Evolutionary conservation across 2,329 filamentous ascomycete genomes (phyloP).

Genomic region (Trichoderma pleuroti): DNA sequence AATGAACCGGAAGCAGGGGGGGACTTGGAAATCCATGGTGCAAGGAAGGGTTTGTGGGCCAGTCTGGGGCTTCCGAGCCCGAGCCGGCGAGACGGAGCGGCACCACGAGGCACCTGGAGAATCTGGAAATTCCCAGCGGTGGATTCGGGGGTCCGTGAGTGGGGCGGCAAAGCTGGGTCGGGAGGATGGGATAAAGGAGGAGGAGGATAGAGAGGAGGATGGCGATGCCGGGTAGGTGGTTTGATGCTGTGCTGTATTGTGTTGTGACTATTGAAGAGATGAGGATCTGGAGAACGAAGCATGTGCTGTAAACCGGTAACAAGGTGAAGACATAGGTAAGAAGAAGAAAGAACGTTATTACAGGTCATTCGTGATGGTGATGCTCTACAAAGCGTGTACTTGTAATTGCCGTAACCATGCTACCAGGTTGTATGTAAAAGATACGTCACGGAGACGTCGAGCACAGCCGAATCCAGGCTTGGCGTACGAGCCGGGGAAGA

Average conservation of each 20-base stretch:
- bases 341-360: background rate
- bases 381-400: background rate
- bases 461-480: background rate
- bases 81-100: slow-evolving; percentile 23
- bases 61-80: slow-evolving; percentile 13
- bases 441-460: background rate
- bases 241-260: background rate
- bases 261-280: background rate
- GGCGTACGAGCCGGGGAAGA: slow-evolving; percentile 3
- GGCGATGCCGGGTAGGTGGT: background rate
- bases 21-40: background rate
- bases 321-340: background rate
- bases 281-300: too few species aligned
- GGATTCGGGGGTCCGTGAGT: slow-evolving; percentile 14
- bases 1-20: slow-evolving; percentile 26
- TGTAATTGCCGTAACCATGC: background rate
- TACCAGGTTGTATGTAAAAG: background rate
- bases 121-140: background rate
- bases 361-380: background rate
- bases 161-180: background rate
- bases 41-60: background rate
- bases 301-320: background rate
- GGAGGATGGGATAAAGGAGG: background rate
- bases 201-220: background rate
- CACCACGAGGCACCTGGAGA: background rate